Evolutionary conservation across 352 stramenopile genomes (phyloP).

Genomic region (Phytophthora foliorum): DNA sequence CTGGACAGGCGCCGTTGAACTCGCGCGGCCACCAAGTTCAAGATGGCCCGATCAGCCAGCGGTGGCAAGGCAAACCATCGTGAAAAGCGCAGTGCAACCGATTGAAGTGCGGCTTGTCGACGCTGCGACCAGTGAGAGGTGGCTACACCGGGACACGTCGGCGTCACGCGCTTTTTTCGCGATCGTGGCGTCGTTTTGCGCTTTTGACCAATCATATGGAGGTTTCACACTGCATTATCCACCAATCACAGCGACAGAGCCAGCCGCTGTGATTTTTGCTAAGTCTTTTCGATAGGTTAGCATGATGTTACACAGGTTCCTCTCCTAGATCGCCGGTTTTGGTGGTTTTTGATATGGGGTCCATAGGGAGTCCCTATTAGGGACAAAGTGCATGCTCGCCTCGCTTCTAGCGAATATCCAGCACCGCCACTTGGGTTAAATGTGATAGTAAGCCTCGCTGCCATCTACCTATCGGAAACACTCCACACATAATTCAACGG

Average conservation of each 20-base stretch:
- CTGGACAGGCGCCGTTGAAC: constrained; percentile 23
- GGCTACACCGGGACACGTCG: constrained; percentile 10
- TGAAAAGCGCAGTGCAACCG: constrained; percentile 3
- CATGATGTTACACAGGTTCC: background rate
- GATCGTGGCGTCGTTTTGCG: background rate
- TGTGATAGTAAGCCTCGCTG: too few species aligned
- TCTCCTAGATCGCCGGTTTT: too few species aligned
- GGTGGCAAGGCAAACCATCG: constrained; percentile 1
- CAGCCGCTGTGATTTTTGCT: too few species aligned
- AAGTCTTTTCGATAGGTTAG: too few species aligned
- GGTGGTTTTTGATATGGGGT: too few species aligned
- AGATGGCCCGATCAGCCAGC: background rate
- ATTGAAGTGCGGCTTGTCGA: constrained; percentile 22
- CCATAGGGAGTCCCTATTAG: too few species aligned
- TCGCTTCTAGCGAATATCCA: too few species aligned
- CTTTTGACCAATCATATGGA: constrained; percentile 13
- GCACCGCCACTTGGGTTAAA: too few species aligned
- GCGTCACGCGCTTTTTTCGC: constrained; percentile 1
- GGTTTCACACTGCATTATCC: constrained; percentile 10
- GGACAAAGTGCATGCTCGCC: too few species aligned
- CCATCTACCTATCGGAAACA: too few species aligned
- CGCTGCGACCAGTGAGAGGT: constrained; percentile 7
- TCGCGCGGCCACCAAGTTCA: constrained; percentile 1
- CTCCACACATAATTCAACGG: too few species aligned
- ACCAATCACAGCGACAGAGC: constrained; percentile 13